A percentile compares a stretch with the other conserved stretches of the same genome.
phyloP scores from a whole-genome alignment of 1,284 basidiomycete species.

The Blastosporella zonata region DNA sequence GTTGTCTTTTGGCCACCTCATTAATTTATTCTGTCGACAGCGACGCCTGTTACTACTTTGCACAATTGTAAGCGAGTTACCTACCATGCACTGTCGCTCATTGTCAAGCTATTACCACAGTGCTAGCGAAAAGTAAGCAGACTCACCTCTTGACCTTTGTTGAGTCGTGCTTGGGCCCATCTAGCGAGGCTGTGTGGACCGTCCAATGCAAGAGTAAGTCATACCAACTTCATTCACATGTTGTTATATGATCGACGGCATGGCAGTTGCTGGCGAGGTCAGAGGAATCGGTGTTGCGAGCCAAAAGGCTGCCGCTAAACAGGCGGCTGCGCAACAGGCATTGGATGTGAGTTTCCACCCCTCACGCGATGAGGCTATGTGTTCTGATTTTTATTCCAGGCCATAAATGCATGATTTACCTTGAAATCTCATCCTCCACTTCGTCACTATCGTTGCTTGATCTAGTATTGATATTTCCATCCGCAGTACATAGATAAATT shows the following conservation, averaged over 20 bases:
- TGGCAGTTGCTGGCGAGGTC: conserved; percentile 44
- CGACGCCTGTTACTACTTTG: conserved; percentile 43
- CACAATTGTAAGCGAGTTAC: conserved; percentile 46
- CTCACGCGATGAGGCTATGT: background rate
- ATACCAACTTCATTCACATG: background rate
- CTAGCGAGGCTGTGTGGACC: conserved; percentile 45
- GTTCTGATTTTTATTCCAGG: conserved; percentile 6
- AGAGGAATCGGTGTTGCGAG: conserved; percentile 42
- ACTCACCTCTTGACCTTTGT: conserved; percentile 36
- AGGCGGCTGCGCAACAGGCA: conserved; percentile 50
- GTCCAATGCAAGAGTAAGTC: conserved; percentile 51
- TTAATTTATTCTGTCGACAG: background rate
- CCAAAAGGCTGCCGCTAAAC: conserved; percentile 47
- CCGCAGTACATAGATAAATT: background rate
- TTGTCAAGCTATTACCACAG: conserved; percentile 20
- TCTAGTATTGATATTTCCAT: background rate
- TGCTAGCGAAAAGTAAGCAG: conserved; percentile 33
- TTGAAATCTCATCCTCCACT: background rate
- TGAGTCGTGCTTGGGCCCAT: conserved; percentile 37
- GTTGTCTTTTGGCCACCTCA: background rate
- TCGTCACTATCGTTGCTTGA: background rate
- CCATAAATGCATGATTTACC: conserved; percentile 3
- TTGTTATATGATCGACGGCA: conserved; percentile 1
- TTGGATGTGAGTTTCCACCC: conserved; percentile 29
- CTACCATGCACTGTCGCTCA: background rate